These are phyloP conservation scores for Mrakia gelida DNA, from an alignment of 768 basidiomycete genomes.

Conservation along the genomic window DNA sequence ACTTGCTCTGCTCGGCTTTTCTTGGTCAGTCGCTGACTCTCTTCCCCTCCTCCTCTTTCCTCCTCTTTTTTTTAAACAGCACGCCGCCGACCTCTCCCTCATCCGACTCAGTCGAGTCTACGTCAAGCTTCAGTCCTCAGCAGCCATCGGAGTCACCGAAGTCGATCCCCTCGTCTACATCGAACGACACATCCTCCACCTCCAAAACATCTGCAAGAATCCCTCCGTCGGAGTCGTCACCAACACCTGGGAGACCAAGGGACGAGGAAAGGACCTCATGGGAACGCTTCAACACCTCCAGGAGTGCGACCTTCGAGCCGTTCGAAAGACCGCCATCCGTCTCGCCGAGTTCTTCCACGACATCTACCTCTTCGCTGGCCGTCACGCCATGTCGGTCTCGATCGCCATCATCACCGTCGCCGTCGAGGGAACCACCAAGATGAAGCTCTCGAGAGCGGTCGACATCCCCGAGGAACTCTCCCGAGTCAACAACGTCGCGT, in stretches of 20 bases:
- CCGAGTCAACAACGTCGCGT: conserved; percentile 13
- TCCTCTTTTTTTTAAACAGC: conserved; percentile 1
- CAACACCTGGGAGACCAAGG: neutral
- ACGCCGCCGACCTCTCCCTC: conserved; percentile 19
- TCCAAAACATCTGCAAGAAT: conserved; percentile 18
- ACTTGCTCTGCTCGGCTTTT: neutral
- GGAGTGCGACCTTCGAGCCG: conserved; percentile 8
- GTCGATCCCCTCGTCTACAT: conserved; percentile 23
- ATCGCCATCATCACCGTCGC: conserved; percentile 30
- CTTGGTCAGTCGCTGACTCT: neutral
- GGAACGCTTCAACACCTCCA: conserved; percentile 24
- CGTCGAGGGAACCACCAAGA: conserved; percentile 17
- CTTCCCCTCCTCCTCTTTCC: neutral
- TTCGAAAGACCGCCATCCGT: conserved; percentile 8
- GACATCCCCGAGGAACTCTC: conserved; percentile 27
- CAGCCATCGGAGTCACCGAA: conserved; percentile 15
- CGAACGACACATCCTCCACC: conserved; percentile 24
- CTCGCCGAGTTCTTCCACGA: conserved; percentile 20
- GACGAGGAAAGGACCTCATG: neutral
- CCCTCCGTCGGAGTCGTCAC: conserved; percentile 8
- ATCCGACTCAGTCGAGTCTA: conserved; percentile 24
- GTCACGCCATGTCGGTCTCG: conserved; percentile 26
- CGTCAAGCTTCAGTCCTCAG: conserved; percentile 13
- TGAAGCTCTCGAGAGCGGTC: conserved; percentile 12
- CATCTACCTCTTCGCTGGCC: conserved; percentile 26